These are phyloP conservation scores for Colletotrichum sp. DNA, from an alignment of 2,329 filamentous ascomycete genomes.

Conservation along the genomic window DNA sequence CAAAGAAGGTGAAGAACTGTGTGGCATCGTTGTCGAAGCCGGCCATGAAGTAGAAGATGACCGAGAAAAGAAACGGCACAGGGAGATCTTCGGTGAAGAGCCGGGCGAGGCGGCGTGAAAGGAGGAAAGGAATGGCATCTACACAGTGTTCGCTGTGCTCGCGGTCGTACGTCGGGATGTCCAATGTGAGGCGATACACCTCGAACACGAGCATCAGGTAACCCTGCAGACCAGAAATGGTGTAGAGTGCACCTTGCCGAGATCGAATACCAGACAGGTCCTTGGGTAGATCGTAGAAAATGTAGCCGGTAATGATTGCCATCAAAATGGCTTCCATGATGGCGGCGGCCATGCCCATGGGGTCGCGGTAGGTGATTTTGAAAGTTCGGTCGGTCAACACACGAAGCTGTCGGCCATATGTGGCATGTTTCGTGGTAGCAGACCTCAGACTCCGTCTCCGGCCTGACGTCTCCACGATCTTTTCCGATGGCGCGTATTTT, in stretches of 20 bases:
- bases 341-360: conserved; percentile 75
- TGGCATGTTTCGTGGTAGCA: conserved; percentile 49
- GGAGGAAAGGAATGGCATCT: conserved; percentile 70
- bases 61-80: conserved; percentile 72
- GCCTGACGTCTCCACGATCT: conserved; percentile 13
- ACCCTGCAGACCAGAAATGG: conserved; percentile 73
- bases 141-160: conserved; percentile 78
- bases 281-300: conserved; percentile 70
- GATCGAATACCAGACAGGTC: conserved; percentile 77
- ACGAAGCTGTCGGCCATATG: conserved; percentile 65
- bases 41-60: conserved; percentile 81
- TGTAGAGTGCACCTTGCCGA: conserved; percentile 75
- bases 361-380: conserved; percentile 76
- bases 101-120: conserved; percentile 73
- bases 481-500: conserved; percentile 26
- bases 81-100: conserved; percentile 75
- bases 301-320: conserved; percentile 75
- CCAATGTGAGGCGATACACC: conserved; percentile 75
- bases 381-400: conserved; percentile 74
- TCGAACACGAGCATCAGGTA: conserved; percentile 81
- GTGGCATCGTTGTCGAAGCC: conserved; percentile 68
- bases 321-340: conserved; percentile 74
- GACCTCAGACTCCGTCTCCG: background rate
- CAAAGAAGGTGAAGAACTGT: conserved; percentile 77
- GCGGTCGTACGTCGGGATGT: conserved; percentile 78